A percentile compares a stretch with the other conserved stretches of the same genome.
These are phyloP conservation scores for Pisolithus microcarpus DNA, from an alignment of 768 basidiomycete species.

Conservation along the genomic window DNA sequence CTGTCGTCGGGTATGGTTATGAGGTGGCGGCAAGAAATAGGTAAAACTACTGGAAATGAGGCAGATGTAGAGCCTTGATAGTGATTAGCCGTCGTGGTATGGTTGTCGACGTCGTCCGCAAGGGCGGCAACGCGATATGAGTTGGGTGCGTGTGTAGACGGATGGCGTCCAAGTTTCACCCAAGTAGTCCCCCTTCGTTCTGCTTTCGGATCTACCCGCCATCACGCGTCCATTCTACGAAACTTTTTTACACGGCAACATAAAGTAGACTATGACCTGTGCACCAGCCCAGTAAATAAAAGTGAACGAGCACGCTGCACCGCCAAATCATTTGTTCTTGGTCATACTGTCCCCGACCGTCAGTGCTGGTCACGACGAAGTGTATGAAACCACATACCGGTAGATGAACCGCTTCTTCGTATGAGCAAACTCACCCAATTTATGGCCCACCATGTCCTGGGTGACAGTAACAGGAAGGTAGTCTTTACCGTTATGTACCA, in stretches of 20 bases:
- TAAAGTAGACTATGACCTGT: neutral
- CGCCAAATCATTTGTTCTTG: constrained; percentile 32
- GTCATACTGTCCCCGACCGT: constrained; percentile 21
- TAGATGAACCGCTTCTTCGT: constrained; percentile 84
- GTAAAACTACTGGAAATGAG: neutral
- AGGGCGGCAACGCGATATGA: neutral
- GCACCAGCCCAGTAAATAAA: too few species aligned
- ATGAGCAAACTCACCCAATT: constrained; percentile 89
- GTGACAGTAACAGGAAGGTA: constrained; percentile 81
- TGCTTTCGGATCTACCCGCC: constrained; percentile 25
- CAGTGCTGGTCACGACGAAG: neutral
- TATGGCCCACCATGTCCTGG: constrained; percentile 98
- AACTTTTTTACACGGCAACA: neutral
- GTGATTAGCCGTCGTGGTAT: neutral
- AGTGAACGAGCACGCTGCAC: too few species aligned
- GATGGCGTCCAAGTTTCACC: neutral
- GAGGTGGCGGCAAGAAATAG: too few species aligned
- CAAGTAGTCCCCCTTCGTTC: neutral
- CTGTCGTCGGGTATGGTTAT: too few species aligned
- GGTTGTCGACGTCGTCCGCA: neutral
- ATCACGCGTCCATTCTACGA: constrained; percentile 23
- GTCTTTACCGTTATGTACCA: constrained; percentile 92
- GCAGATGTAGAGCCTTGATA: neutral
- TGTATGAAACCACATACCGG: constrained; percentile 50
- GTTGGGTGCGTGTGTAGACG: neutral